Base-by-base conservation (phyloP, 2,329 filamentous ascomycete genomes). In the Dryadomyces quercivorus region DNA sequence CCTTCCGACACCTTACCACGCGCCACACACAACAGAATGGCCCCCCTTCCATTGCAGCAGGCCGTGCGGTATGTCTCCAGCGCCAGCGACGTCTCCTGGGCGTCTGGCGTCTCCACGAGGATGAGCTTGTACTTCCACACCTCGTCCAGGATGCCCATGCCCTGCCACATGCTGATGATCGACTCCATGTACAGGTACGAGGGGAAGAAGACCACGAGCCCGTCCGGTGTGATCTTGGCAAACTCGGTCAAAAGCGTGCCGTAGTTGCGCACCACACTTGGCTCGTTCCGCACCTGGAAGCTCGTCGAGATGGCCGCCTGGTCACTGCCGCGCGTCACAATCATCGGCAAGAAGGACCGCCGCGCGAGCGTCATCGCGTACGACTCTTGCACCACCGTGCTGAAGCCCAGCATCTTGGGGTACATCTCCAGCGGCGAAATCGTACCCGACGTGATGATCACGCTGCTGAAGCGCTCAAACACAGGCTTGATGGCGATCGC, bases 81-180 rank as follows among this genome's bases (percentile, higher is more conserved):
- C 0, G 93, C 93, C 7, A 98, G 77, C 0, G 91, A 95, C 0
- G 93, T 98, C 71, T 98, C 93, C 69, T 98, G 93, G 1, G 90
- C 89, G 67, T 98, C 93, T 0, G 93, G 93, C 0, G 94, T 98
- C 73, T 98, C 93, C 57, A 98, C 93, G 8, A 98, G 78, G 61
- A 98, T 96, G 60, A 98, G 79, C 68, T 98, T 98, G 75, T 95
- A 96, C 69, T 95, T 96, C 93, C 93, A 98, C 36, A 98, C 90
- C 66, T 93, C 87, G 69, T 98, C 93, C 40, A 98, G 75, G 59
- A 97, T 95, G 26, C 90, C 90, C 91, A 97, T 97, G 54, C 89
- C 90, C 68, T 98, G 93, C 93, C 93, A 98, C 83, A 95, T 95
- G 67, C 86, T 92, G 67, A 98, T 96, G 66, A 97, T 97, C 52